Conservation (phyloP, 257 asterid genomes). For the Solanum tarijense region DNA sequence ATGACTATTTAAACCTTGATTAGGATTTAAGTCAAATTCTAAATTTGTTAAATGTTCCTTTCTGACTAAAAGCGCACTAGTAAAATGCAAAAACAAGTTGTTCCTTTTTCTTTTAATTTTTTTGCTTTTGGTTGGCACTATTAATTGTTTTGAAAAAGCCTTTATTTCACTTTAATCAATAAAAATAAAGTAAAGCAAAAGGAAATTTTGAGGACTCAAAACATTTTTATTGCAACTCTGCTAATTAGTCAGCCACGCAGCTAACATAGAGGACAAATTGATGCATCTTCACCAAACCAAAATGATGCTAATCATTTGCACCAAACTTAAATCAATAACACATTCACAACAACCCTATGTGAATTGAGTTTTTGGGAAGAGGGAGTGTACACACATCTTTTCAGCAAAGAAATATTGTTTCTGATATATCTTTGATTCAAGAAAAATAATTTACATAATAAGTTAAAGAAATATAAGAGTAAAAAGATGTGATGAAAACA, state of each 20-base stretch:
- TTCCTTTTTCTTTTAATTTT: neutral
- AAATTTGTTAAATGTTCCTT: neutral
- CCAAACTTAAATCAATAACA: neutral
- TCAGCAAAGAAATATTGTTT: no score
- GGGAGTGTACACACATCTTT: neutral
- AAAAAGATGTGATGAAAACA: neutral
- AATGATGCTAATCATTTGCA: neutral
- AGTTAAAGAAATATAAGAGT: neutral
- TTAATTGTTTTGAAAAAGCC: neutral
- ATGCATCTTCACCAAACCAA: neutral
- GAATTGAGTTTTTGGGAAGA: no score
- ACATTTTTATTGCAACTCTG: neutral
- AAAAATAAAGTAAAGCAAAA: neutral
- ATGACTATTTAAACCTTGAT: neutral
- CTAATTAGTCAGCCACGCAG: neutral
- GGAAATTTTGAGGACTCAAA: neutral
- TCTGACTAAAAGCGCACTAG: neutral
- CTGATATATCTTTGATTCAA: rapidly evolving
- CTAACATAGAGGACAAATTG: neutral
- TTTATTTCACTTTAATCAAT: neutral
- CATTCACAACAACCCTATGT: neutral
- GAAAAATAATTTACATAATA: neutral
- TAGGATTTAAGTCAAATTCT: neutral
- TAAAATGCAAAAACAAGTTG: neutral
- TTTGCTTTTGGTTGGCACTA: neutral